phyloP scores from a whole-genome alignment of 108 stramenopile genomes.

The Nitzschia putrida region DNA sequence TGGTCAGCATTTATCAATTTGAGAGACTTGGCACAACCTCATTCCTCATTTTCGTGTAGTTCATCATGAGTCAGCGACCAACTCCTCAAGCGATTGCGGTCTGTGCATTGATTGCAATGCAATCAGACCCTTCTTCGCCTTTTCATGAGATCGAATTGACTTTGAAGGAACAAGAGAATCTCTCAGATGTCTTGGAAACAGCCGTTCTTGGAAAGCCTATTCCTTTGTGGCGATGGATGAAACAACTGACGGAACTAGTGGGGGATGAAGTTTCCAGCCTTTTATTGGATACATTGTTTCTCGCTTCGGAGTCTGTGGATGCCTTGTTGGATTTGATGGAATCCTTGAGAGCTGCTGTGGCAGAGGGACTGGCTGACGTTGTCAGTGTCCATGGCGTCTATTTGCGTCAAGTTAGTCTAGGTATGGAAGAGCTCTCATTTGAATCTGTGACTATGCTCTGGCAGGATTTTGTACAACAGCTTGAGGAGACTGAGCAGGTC shows the following conservation, averaged over 20 bases:
- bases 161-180: slow-evolving; percentile 19
- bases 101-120: slow-evolving; percentile 69
- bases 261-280: slow-evolving; percentile 16
- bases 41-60: not conserved
- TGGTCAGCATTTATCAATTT: too few relatives aligned
- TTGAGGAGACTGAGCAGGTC: slow-evolving; percentile 26
- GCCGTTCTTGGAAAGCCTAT: slow-evolving; percentile 12
- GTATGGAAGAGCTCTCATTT: slow-evolving; percentile 82
- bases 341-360: slow-evolving; percentile 35
- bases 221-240: slow-evolving; percentile 12
- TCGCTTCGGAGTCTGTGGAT: slow-evolving; percentile 54
- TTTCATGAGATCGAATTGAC: slow-evolving; percentile 36
- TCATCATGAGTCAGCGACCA: slow-evolving; percentile 70
- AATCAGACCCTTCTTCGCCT: slow-evolving; percentile 66
- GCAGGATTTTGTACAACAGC: slow-evolving; percentile 41
- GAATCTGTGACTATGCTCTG: slow-evolving; percentile 65
- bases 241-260: not conserved
- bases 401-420: slow-evolving; percentile 69
- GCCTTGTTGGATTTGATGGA: slow-evolving; percentile 54
- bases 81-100: slow-evolving; percentile 75
- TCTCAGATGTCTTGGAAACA: slow-evolving; percentile 30
- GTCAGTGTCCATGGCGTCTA: slow-evolving; percentile 69
- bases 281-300: slow-evolving; percentile 25
- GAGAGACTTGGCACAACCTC: too few relatives aligned
- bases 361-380: slow-evolving; percentile 43